Evolutionary conservation across 2,329 filamentous ascomycete genomes (phyloP).

Genomic region (Aspergillus pseudoterreus): DNA sequence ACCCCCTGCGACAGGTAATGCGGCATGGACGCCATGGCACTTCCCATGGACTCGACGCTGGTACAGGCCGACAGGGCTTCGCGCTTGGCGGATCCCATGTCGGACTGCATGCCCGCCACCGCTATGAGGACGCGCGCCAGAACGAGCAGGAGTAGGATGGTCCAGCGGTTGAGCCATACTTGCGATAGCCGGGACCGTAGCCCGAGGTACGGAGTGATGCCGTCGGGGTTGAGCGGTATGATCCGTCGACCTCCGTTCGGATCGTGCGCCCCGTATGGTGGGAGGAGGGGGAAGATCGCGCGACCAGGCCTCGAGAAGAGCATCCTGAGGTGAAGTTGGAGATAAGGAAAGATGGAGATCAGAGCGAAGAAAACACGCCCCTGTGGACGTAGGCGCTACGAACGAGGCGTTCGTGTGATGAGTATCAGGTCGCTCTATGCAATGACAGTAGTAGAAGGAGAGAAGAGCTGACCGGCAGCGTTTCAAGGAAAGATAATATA

Average conservation of each 20-base stretch:
- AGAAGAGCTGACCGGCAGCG: slow-evolving; percentile 17
- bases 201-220: slow-evolving; percentile 86
- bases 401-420: too few relatives aligned
- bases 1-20: slow-evolving; percentile 87
- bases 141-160: slow-evolving; percentile 79
- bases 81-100: slow-evolving; percentile 70
- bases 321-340: slow-evolving; percentile 18
- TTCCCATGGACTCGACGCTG: slow-evolving; percentile 88
- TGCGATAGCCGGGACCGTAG: slow-evolving; percentile 86
- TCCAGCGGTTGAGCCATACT: slow-evolving; percentile 98
- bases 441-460: neutral
- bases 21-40: slow-evolving; percentile 96
- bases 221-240: slow-evolving; percentile 61
- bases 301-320: slow-evolving; percentile 29
- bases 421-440: neutral
- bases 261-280: slow-evolving; percentile 39
- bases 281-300: slow-evolving; percentile 36
- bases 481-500: slow-evolving; percentile 1
- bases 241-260: slow-evolving; percentile 50
- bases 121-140: slow-evolving; percentile 77
- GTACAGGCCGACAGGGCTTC: slow-evolving; percentile 87
- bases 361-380: neutral
- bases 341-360: neutral
- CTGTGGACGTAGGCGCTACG: neutral
- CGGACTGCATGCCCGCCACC: slow-evolving; percentile 66